Percentiles rank a stretch among this genome's conserved stretches.
Conservation (phyloP, 768 basidiomycete species). For the Boletus rubescentipes region DNA sequence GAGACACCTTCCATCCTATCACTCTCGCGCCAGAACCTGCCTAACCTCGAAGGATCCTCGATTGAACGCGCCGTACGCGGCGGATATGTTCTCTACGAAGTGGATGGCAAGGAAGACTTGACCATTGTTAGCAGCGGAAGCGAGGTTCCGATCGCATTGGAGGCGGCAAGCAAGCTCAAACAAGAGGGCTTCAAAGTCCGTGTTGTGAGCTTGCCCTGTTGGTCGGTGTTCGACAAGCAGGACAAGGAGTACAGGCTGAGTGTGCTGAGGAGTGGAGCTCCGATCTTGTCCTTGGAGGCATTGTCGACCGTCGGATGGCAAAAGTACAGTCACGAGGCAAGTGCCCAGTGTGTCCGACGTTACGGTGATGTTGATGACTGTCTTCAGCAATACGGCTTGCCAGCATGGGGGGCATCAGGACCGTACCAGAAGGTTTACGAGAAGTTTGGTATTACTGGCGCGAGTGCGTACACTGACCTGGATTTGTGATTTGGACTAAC, state of each 20-base stretch:
- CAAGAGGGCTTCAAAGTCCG: slow-evolving; percentile 77
- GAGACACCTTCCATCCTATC: slow-evolving; percentile 82
- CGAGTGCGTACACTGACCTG: slow-evolving; percentile 46
- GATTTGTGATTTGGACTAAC: slow-evolving; percentile 7
- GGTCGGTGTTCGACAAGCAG: slow-evolving; percentile 86
- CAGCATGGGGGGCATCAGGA: slow-evolving; percentile 84
- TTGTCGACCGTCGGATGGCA: slow-evolving; percentile 82
- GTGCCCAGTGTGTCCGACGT: neutral
- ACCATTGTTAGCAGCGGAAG: slow-evolving; percentile 89
- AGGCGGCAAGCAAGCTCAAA: slow-evolving; percentile 79
- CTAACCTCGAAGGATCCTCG: slow-evolving; percentile 85
- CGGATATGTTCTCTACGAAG: slow-evolving; percentile 88
- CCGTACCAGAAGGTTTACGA: slow-evolving; percentile 90
- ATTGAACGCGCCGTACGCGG: slow-evolving; percentile 83
- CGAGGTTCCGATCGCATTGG: slow-evolving; percentile 85
- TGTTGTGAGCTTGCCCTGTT: slow-evolving; percentile 86
- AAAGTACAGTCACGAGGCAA: slow-evolving; percentile 83
- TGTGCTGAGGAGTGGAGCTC: slow-evolving; percentile 86
- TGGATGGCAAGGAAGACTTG: slow-evolving; percentile 67
- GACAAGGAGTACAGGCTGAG: slow-evolving; percentile 73
- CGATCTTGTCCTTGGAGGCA: slow-evolving; percentile 88
- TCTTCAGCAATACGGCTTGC: slow-evolving; percentile 64
- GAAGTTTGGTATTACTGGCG: slow-evolving; percentile 82
- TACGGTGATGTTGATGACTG: neutral
- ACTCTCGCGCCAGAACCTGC: slow-evolving; percentile 87